phyloP scores from a whole-genome alignment of 352 stramenopile genomes.

The Phytopythium sindhum region DNA sequence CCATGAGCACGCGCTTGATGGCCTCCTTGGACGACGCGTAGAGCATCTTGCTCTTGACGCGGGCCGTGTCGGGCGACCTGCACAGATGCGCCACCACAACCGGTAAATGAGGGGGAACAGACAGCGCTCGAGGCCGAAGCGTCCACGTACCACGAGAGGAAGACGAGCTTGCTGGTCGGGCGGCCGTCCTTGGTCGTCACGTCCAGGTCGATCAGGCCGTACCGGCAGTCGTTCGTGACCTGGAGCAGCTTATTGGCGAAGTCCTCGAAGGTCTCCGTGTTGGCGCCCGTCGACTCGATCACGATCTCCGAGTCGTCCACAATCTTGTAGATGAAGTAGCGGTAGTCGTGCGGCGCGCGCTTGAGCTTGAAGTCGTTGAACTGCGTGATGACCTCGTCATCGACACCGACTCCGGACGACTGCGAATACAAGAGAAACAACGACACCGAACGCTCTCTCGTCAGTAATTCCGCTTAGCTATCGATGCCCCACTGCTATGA shows the following conservation, averaged over 20 bases:
- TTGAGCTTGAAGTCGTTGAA: constrained; percentile 97
- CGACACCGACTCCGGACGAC: constrained; percentile 92
- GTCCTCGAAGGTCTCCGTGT: constrained; percentile 84
- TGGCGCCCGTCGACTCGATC: constrained; percentile 84
- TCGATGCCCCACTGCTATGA: too few relatives aligned
- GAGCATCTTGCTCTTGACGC: constrained; percentile 94
- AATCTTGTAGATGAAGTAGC: constrained; percentile 97
- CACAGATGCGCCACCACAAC: neutral
- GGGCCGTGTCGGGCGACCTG: constrained; percentile 88
- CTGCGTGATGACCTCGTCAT: constrained; percentile 90
- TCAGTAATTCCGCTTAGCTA: neutral
- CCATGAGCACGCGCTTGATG: constrained; percentile 92
- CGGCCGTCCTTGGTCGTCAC: constrained; percentile 88
- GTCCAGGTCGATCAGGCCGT: constrained; percentile 88
- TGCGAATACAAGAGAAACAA: constrained; percentile 29
- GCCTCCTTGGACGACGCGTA: constrained; percentile 95
- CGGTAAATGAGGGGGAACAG: too few relatives aligned
- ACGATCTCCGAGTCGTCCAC: constrained; percentile 91
- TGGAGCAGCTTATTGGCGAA: constrained; percentile 77
- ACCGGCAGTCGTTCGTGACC: constrained; percentile 82
- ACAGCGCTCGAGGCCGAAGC: too few relatives aligned
- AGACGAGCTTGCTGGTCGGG: constrained; percentile 89
- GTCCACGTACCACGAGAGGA: constrained; percentile 74
- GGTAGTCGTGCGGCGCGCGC: constrained; percentile 88
- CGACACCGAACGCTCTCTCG: too few relatives aligned